Conservation (phyloP, 352 stramenopile species). For the Globisporangium perplexum region DNA sequence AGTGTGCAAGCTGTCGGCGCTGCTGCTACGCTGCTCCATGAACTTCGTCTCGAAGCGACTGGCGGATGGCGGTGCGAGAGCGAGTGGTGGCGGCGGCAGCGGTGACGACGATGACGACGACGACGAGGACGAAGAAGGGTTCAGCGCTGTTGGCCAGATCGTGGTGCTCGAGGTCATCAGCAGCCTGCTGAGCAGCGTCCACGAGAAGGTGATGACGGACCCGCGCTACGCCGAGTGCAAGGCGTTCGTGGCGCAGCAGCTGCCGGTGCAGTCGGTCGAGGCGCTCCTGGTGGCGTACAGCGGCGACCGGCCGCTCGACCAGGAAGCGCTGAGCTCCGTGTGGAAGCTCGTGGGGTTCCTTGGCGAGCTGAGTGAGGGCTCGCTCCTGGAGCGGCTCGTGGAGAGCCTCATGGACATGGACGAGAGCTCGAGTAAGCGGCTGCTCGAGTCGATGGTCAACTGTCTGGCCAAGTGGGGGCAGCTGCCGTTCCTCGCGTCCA, state of each 20-base stretch:
- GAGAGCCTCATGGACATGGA: constrained; percentile 71
- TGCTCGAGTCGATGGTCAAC: constrained; percentile 75
- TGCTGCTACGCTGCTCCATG: constrained; percentile 68
- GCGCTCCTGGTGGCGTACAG: constrained; percentile 60
- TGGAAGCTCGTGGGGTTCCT: constrained; percentile 73
- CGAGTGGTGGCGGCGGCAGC: constrained; percentile 8
- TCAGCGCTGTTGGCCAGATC: constrained; percentile 62
- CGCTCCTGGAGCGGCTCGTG: constrained; percentile 51
- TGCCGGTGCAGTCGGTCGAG: constrained; percentile 58
- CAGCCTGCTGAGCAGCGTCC: constrained; percentile 65
- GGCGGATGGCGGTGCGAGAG: constrained; percentile 38
- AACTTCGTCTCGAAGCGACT: constrained; percentile 72
- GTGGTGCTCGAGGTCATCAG: constrained; percentile 74
- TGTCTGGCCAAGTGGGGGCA: constrained; percentile 74
- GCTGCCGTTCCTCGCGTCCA: constrained; percentile 54
- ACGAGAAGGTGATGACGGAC: constrained; percentile 65
- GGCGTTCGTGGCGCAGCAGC: constrained; percentile 57
- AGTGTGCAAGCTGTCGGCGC: constrained; percentile 73
- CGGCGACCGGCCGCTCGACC: constrained; percentile 46
- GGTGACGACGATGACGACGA: constrained; percentile 51
- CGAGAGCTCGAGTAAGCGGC: constrained; percentile 60
- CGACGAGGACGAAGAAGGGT: constrained; percentile 59
- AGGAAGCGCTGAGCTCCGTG: constrained; percentile 64
- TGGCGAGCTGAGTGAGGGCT: constrained; percentile 52
- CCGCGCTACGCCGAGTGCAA: constrained; percentile 70